Base-by-base conservation (phyloP, 2,329 filamentous ascomycete species). In the Penicillium sp. region DNA sequence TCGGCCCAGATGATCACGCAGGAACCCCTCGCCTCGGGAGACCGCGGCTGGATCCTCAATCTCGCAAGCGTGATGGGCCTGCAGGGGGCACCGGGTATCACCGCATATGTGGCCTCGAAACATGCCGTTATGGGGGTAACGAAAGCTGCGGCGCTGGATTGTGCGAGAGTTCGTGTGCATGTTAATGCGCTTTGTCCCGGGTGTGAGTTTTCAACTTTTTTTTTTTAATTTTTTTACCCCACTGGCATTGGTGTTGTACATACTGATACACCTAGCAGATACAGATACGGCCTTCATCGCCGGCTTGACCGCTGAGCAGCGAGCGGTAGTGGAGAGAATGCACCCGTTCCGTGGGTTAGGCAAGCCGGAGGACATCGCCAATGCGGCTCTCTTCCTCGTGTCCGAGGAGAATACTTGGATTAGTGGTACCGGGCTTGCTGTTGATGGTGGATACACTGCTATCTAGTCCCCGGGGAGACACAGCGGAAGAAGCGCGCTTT, bases 1-100 rank as follows among this genome's bases (percentile, higher is more conserved):
- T 55, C 73, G 6, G 62, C 66, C 17, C 75, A 78, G 62, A 78
- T 79, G 76, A 64, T 78, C 38, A 64, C 63, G 35, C 77, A 79
- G 61, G 72, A 74, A 21, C 67, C 70, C 4, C 66, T 68, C 54
- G 50, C 68, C 0, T 69, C 63, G 15, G 74, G 74, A 13, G 73
- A 76, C 50, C 63, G 72, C 47, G 73, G 73, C 15, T 74, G 72
- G 73, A 71, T 76, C 23, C 66, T 76, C 62, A 75, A 75, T 52
- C 62, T 73, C 11, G 62, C 67, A 1, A 56, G 54, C 26, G 19
- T 47, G 19, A 13, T 51, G 17, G 48, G 48, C 3, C 30, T 51
- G 8, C 26, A 51, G 23, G 48, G 48, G 11, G 9, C 21, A 1
- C 2, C 23, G 21, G 17, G 13, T 2, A 38, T 46, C 7, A 30